phyloP scores from a whole-genome alignment of 2,329 filamentous ascomycete genomes.

The Fusarium falciforme region DNA sequence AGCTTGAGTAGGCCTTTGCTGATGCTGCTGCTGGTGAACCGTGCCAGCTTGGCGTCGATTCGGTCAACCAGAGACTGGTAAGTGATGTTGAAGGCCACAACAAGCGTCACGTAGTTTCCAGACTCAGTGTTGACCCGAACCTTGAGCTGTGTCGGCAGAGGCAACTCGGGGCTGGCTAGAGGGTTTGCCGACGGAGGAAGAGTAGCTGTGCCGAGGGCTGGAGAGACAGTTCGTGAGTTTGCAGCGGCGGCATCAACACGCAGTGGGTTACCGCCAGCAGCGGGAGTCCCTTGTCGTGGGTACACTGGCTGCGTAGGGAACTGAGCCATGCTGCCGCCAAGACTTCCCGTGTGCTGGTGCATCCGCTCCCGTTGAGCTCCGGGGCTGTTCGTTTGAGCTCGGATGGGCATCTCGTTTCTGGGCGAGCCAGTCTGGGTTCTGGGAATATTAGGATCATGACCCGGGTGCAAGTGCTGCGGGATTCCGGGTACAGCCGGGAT shows the following conservation, averaged over 20 bases:
- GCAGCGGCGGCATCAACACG: constrained; percentile 53
- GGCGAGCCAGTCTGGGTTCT: constrained; percentile 88
- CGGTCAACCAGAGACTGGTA: constrained; percentile 94
- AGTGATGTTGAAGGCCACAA: constrained; percentile 94
- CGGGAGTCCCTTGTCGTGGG: constrained; percentile 59
- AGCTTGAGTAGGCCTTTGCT: constrained; percentile 85
- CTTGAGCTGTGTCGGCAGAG: constrained; percentile 82
- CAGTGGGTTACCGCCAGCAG: constrained; percentile 48
- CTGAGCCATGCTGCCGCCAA: constrained; percentile 65
- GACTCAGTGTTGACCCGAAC: constrained; percentile 92
- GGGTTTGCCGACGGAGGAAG: constrained; percentile 40
- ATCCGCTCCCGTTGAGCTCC: constrained; percentile 72
- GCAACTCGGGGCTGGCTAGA: constrained; percentile 61
- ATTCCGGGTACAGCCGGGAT: constrained; percentile 82
- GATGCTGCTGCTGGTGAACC: constrained; percentile 87
- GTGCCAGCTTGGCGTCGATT: constrained; percentile 93
- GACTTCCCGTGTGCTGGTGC: constrained; percentile 60
- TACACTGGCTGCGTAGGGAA: constrained; percentile 68
- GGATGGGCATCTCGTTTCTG: constrained; percentile 72
- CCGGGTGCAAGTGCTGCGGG: constrained; percentile 73
- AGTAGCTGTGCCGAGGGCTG: constrained; percentile 54
- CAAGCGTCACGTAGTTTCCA: constrained; percentile 92
- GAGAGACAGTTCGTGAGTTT: constrained; percentile 59
- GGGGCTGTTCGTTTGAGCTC: constrained; percentile 78
- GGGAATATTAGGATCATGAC: constrained; percentile 73